phyloP scores from a whole-genome alignment of 495 filamentous ascomycete genomes.

The Aspergillus steynii region DNA sequence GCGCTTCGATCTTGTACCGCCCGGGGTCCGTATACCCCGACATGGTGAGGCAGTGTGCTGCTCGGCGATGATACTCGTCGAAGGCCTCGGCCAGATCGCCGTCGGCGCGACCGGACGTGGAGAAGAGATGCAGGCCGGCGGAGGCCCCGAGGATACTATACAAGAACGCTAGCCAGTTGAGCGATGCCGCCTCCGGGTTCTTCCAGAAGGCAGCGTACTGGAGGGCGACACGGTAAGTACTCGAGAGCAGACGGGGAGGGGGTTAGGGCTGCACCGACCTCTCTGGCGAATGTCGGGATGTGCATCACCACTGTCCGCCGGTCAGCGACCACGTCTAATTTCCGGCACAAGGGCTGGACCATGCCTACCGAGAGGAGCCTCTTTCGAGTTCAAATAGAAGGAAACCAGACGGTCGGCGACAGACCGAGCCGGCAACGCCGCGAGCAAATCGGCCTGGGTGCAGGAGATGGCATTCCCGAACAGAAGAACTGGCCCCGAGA shows the following conservation, averaged over 20 bases:
- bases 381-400: slow-evolving; percentile 37
- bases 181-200: slow-evolving; percentile 16
- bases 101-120: slow-evolving; percentile 15
- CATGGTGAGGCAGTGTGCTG: slow-evolving; percentile 29
- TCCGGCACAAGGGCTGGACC: neutral
- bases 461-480: slow-evolving; percentile 26
- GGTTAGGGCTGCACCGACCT: slow-evolving; percentile 9
- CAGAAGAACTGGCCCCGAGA: slow-evolving; percentile 31
- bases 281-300: slow-evolving; percentile 36
- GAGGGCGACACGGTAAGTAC: neutral
- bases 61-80: slow-evolving; percentile 16
- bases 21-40: slow-evolving; percentile 27
- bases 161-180: slow-evolving; percentile 18
- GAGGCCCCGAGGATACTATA: slow-evolving; percentile 19
- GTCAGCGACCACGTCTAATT: neutral
- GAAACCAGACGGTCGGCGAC: slow-evolving; percentile 35
- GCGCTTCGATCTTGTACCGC: slow-evolving; percentile 29
- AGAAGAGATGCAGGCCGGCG: slow-evolving; percentile 19
- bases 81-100: slow-evolving; percentile 20
- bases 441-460: slow-evolving; percentile 28
- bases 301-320: slow-evolving; percentile 35
- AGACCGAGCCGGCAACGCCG: slow-evolving; percentile 29
- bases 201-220: slow-evolving; percentile 28
- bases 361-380: slow-evolving; percentile 29
- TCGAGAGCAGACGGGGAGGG: neutral